Evolutionary conservation across 177 flowering plant species (phyloP).

Genomic region (Vitis hybrid): DNA sequence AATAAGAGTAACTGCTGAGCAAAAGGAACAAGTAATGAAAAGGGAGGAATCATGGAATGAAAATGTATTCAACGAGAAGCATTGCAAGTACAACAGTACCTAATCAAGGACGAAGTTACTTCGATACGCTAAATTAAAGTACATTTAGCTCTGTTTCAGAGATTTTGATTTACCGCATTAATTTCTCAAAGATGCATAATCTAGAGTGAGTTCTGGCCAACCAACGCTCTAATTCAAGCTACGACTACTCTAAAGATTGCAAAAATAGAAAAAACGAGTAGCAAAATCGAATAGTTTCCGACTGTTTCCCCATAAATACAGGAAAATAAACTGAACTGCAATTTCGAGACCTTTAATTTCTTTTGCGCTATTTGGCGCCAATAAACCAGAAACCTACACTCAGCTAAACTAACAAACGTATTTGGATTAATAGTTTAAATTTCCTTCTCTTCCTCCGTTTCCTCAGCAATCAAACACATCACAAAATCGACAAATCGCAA

Average conservation of each 20-base stretch:
- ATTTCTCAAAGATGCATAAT: too few species aligned
- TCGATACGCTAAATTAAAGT: too few species aligned
- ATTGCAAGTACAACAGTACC: too few species aligned
- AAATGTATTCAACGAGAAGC: too few species aligned
- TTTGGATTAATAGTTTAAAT: neutral
- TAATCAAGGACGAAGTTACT: too few species aligned
- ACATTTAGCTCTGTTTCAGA: too few species aligned
- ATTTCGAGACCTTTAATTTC: neutral
- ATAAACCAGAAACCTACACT: neutral
- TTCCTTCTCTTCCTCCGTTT: neutral
- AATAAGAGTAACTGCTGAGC: too few species aligned
- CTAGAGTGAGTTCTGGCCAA: too few species aligned
- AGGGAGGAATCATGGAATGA: too few species aligned
- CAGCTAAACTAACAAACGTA: neutral
- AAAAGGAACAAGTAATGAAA: too few species aligned
- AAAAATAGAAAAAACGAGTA: neutral
- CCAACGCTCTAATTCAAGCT: too few species aligned
- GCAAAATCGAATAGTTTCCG: neutral
- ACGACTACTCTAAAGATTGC: neutral
- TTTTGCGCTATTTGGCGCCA: neutral
- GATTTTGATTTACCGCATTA: too few species aligned
- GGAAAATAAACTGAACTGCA: neutral
- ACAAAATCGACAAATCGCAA: neutral
- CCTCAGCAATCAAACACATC: neutral
- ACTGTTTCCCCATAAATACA: neutral